Percentiles rank a stretch among this genome's conserved stretches.
These are phyloP conservation scores for Neurospora sp. DNA, from an alignment of 2,329 filamentous ascomycete genomes.

Conservation along the genomic window DNA sequence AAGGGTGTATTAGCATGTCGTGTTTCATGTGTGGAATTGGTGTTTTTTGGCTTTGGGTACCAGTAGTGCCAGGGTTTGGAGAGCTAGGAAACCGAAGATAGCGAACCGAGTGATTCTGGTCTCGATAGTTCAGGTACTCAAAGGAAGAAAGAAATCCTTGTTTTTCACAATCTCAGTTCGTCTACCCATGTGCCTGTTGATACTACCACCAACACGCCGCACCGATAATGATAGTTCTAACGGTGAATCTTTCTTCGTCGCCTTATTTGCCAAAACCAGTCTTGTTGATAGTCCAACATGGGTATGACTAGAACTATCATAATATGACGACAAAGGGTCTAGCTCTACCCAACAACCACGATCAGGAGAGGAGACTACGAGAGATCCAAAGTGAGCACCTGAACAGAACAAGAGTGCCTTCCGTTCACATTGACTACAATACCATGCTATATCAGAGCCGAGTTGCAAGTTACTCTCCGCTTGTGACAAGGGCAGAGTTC, in stretches of 20 bases:
- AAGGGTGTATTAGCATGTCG: background rate
- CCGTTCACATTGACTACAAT: background rate
- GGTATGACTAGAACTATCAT: background rate
- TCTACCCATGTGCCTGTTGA: background rate
- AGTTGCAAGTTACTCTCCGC: too few relatives aligned
- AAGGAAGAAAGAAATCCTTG: background rate
- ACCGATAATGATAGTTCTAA: background rate
- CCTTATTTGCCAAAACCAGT: background rate
- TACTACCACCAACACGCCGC: background rate
- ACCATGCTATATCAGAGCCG: too few relatives aligned
- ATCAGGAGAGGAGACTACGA: background rate
- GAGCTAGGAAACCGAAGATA: background rate
- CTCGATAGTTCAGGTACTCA: background rate
- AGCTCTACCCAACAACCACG: background rate
- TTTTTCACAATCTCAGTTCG: background rate
- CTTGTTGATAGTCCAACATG: background rate
- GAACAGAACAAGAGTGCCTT: background rate
- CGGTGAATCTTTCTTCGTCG: background rate
- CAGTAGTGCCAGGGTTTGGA: background rate
- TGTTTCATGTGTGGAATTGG: background rate
- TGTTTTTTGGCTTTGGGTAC: background rate
- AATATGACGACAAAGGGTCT: background rate
- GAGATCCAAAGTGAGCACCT: background rate
- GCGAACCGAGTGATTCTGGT: background rate
- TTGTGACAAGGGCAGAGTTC: too few relatives aligned